A percentile compares a stretch with the other conserved stretches of the same genome.
These are phyloP conservation scores for Immersiporthe knoxdaviesiana DNA, from an alignment of 2,329 filamentous ascomycete species.

Conservation along the genomic window DNA sequence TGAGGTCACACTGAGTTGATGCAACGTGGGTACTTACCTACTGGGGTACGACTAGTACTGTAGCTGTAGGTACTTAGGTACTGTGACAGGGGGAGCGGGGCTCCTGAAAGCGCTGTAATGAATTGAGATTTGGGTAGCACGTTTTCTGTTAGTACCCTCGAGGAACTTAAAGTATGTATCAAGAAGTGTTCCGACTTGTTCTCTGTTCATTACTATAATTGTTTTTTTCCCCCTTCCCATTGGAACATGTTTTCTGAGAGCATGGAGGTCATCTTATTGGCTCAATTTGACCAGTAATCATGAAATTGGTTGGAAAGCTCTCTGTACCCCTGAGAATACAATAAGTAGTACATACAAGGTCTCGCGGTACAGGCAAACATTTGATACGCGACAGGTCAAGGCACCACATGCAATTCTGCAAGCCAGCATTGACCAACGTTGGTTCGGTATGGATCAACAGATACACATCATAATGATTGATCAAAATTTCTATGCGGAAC, in stretches of 20 bases:
- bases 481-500: not conserved
- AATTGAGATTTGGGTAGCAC: not conserved
- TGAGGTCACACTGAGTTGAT: not conserved
- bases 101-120: not conserved
- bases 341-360: not conserved
- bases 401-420: not conserved
- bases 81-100: not conserved
- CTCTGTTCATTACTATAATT: not conserved
- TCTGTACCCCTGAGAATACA: not conserved
- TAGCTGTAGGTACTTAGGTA: not conserved
- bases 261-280: not conserved
- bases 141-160: not conserved
- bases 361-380: not conserved
- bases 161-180: too few relatives aligned
- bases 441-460: too few relatives aligned
- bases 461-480: not conserved
- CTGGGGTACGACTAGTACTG: not conserved
- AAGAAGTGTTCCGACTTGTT: too few relatives aligned
- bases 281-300: not conserved
- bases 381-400: not conserved
- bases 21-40: not conserved
- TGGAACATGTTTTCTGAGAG: too few relatives aligned
- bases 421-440: not conserved
- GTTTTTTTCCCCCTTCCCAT: too few relatives aligned
- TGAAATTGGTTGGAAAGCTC: not conserved